Base-by-base conservation (phyloP, 2,329 filamentous ascomycete genomes). In the Fusarium duplospermum region DNA sequence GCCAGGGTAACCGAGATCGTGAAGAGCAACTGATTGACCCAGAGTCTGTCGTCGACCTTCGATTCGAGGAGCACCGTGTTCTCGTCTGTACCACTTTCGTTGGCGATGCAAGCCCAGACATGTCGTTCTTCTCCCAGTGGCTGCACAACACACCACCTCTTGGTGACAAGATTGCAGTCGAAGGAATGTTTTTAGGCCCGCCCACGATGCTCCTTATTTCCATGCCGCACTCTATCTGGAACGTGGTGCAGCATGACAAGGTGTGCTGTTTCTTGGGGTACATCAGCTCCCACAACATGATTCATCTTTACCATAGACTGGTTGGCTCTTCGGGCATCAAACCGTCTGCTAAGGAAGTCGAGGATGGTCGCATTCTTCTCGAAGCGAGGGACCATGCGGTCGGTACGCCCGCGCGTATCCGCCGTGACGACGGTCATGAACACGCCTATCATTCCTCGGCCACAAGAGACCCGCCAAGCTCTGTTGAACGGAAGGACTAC, bases 101-200 rank as follows among this genome's bases (percentile, higher is more conserved):
- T 31, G 90, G 90, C 31, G 90, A 92, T 74, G 89, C 90, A 4
- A 92, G 89, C 73, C 86, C 89, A 14, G 90, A 92, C 71, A 92
- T 92, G 89, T 87, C 89, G 4, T 91, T 87, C 66, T 92, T 92
- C 78, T 88, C 91, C 67, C 88, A 91, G 71, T 92, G 90, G 90
- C 84, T 92, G n/a, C 87, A 89, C 54, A 88, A 89, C 72, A 87
- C 87, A 1, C 89, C 90, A 1, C 81, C 87, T 0, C 85, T 89
- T 4, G 88, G 88, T 1, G 85, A 88, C 18, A 90, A 89, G 74
- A 89, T 92, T 66, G 86, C 87, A 8, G 89, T 92, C 6, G 90
- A 92, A 78, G 90, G 90, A 73, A 92, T 92, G 89, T 92, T 92
- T 71, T 83, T 92, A 20, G 91, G 90, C 0, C 90, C 90, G 1